Conservation (phyloP, 768 basidiomycete species). For the Clathrus columnatus region DNA sequence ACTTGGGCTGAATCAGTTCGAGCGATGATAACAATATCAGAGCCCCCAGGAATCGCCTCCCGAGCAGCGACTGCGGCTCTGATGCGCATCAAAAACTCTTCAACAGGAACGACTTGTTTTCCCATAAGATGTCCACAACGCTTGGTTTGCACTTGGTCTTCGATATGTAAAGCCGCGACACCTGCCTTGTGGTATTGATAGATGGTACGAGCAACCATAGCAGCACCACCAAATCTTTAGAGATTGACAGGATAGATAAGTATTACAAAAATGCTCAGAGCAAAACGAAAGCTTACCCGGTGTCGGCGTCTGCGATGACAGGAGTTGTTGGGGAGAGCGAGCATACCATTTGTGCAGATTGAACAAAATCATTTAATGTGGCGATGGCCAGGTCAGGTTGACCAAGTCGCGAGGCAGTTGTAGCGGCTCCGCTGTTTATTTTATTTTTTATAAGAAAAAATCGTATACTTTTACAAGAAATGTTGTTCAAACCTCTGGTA, state of each 20-base stretch:
- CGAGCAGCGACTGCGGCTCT: conserved; percentile 72
- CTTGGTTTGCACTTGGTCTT: conserved; percentile 78
- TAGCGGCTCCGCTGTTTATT: conserved; percentile 47
- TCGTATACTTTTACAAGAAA: not conserved
- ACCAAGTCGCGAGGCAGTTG: conserved; percentile 69
- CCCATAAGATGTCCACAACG: conserved; percentile 74
- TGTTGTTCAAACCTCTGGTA: conserved; percentile 61
- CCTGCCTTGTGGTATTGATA: conserved; percentile 61
- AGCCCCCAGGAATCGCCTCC: conserved; percentile 63
- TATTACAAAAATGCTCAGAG: no score
- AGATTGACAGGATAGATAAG: no score
- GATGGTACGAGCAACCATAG: conserved; percentile 69
- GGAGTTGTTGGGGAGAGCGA: conserved; percentile 54
- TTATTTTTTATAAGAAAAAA: not conserved
- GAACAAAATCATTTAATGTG: conserved; percentile 68
- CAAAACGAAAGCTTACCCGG: no score
- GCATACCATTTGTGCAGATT: conserved; percentile 63
- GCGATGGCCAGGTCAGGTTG: conserved; percentile 76
- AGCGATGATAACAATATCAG: conserved; percentile 72
- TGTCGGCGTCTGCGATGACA: conserved; percentile 75
- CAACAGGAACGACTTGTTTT: conserved; percentile 73
- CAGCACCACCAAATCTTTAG: conserved; percentile 64
- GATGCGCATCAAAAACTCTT: conserved; percentile 66
- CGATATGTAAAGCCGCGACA: conserved; percentile 69
- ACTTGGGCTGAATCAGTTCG: conserved; percentile 74